Conservation (phyloP, 106 monocot species). For the Amphibolis antarctica region DNA sequence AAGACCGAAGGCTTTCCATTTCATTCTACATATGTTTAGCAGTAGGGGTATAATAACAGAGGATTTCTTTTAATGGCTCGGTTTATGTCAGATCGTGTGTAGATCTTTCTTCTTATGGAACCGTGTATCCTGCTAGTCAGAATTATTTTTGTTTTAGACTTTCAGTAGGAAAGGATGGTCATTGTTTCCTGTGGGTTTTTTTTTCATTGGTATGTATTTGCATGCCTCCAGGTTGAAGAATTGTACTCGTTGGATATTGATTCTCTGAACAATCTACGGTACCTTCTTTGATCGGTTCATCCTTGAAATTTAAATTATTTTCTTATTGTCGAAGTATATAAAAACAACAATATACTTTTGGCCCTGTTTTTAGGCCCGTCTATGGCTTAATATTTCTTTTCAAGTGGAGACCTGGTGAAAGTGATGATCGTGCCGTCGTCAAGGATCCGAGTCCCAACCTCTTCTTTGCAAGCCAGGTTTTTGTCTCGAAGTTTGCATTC, state of each 20-base stretch:
- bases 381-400: slow-evolving; percentile 91
- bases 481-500: neutral
- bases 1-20: too few species aligned
- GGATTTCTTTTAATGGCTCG: too few species aligned
- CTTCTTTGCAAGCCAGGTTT: slow-evolving; percentile 91
- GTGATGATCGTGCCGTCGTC: slow-evolving; percentile 58
- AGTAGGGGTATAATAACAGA: too few species aligned
- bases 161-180: neutral
- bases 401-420: slow-evolving; percentile 83
- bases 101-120: too few species aligned
- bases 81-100: too few species aligned
- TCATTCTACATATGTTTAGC: too few species aligned
- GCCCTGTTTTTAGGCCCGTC: slow-evolving; percentile 40
- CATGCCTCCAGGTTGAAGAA: slow-evolving; percentile 21
- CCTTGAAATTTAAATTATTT: neutral
- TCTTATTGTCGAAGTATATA: neutral
- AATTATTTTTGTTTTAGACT: neutral
- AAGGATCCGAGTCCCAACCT: slow-evolving; percentile 69
- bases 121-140: neutral
- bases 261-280: slow-evolving; percentile 23
- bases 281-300: neutral
- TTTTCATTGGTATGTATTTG: neutral
- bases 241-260: slow-evolving; percentile 24
- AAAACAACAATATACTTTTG: too few species aligned
- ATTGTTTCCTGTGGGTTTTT: neutral